phyloP scores from a whole-genome alignment of 306 rosid species.

The Lathyrus oleraceus region DNA sequence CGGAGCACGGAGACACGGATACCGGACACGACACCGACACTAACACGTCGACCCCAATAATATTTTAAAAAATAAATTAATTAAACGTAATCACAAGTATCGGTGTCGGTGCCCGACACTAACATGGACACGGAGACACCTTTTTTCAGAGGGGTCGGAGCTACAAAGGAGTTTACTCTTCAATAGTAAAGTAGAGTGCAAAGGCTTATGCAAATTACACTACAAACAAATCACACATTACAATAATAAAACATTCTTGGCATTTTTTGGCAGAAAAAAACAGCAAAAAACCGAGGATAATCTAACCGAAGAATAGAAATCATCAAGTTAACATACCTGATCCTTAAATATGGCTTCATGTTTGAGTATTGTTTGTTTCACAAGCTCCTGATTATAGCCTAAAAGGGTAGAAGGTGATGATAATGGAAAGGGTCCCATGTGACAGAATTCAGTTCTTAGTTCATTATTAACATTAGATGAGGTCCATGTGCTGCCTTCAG shows the following conservation, averaged over 20 bases:
- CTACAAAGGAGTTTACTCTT: too few relatives aligned
- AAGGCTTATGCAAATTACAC: constrained; percentile 18
- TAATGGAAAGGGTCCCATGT: constrained; percentile 34
- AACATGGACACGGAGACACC: too few relatives aligned
- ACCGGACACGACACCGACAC: too few relatives aligned
- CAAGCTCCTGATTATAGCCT: constrained; percentile 46
- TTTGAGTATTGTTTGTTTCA: constrained; percentile 66
- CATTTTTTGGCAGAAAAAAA: constrained; percentile 10
- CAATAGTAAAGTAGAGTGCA: background rate
- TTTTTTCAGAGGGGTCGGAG: too few relatives aligned
- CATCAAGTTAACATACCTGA: constrained; percentile 53
- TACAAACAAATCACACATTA: background rate
- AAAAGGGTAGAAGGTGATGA: constrained; percentile 36
- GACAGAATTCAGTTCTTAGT: constrained; percentile 25
- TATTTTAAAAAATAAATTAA: too few relatives aligned
- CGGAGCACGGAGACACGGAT: too few relatives aligned
- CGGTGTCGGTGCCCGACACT: too few relatives aligned
- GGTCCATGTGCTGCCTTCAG: constrained; percentile 52
- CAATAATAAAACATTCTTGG: background rate
- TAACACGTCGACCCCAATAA: too few relatives aligned
- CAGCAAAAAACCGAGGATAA: background rate
- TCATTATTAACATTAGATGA: constrained; percentile 33
- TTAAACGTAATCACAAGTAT: too few relatives aligned
- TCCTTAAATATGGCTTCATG: constrained; percentile 65
- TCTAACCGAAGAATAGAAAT: background rate